Base-by-base conservation (phyloP, 2,329 filamentous ascomycete genomes). In the Aspergillus pseudonomiae region DNA sequence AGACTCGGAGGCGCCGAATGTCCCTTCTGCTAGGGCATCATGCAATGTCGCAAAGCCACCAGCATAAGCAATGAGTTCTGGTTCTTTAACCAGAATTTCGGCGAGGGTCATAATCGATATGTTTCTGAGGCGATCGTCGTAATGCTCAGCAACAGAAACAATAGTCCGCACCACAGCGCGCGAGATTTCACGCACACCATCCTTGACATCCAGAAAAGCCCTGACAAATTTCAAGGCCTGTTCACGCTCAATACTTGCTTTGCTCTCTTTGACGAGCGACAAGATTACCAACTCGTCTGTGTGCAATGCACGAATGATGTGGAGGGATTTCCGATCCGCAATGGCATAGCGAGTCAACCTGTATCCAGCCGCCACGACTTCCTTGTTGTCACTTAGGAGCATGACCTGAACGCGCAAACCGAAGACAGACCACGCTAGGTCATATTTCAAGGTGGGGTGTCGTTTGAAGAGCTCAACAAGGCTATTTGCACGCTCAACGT, bases 381-480 rank as follows among this genome's bases (percentile, higher is more conserved):
- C 96, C 68, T 94, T 89, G 76, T 92, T 97, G 70, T 97, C 94
- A 74, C 94, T 97, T 62, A 99, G 83, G 26, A 99, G 88, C 92
- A 99, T 96, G 70, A 92, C 89, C 79, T 99, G 95, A 83, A 98
- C 94, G 50, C 95, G 88, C 56, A 96, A 80, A 2, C 96, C 95
- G 78, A 99, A 99, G 1, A 96, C 89, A 4, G 93, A 91, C 95
- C 95, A 99, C 1, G 93, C 94, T 56, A 99, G 82, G 77, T 99
- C 96, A 76, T 98, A 97, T 75, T 99, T 99, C 62, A 99, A 84
- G 1, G 92, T 94, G 1, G 93, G 92, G 77, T 98, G 89, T 59
- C 93, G 87, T 77, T 94, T 97, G 80, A 99, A 96, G n/a, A 99
- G 84, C 66, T 96, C 92, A n/a, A 98, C 95, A 10, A 99, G 84